Percentiles rank a stretch among this genome's conserved stretches.
Conservation (phyloP, 169 alveolate species). For the Plasmodium malariae region DNA sequence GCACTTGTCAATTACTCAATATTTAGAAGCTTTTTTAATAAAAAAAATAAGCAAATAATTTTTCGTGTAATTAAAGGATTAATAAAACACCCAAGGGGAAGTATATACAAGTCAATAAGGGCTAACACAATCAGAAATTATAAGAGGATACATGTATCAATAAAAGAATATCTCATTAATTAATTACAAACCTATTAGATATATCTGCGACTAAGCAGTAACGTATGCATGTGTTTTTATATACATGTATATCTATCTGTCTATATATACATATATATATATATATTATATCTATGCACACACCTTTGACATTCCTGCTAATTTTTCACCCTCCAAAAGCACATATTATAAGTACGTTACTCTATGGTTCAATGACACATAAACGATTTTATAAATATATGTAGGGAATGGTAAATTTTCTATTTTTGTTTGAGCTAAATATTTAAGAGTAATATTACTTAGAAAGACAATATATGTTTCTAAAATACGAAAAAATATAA, state of each 20-base stretch:
- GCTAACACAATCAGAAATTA: too few species aligned
- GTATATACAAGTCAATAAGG: too few species aligned
- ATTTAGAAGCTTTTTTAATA: too few species aligned
- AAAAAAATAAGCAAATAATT: too few species aligned
- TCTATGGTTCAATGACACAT: neutral
- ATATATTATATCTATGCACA: neutral
- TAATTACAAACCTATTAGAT: too few species aligned
- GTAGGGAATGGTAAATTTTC: neutral
- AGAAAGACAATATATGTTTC: too few species aligned
- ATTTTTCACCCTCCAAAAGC: neutral
- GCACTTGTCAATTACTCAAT: too few species aligned
- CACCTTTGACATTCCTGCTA: neutral
- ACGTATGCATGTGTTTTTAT: neutral
- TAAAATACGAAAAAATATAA: too few species aligned
- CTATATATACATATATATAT: neutral
- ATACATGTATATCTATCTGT: neutral
- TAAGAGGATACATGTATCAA: too few species aligned
- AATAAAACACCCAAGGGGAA: too few species aligned
- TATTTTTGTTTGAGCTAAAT: neutral
- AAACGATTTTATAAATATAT: neutral
- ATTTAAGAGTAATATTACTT: neutral
- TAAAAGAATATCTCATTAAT: too few species aligned
- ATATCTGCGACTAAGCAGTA: neutral
- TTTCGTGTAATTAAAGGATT: too few species aligned
- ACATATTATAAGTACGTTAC: neutral